phyloP scores from a whole-genome alignment of 768 basidiomycete genomes.

The Lentinula raphanica region DNA sequence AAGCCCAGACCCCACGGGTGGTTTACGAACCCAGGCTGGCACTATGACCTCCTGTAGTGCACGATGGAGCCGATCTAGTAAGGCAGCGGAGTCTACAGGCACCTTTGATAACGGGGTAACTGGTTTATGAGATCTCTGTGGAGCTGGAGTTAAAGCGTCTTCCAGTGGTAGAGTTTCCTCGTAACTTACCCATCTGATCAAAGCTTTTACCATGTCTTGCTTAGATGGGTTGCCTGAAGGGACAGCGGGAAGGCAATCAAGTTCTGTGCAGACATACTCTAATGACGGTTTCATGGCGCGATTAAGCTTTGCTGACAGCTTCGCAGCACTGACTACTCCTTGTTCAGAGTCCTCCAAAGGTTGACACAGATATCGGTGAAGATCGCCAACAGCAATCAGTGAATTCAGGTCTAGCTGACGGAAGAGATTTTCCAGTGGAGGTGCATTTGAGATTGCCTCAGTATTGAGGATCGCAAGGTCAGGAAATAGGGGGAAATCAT shows the following conservation, averaged over 20 bases:
- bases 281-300: too few relatives aligned
- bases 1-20: conserved; percentile 9
- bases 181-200: background rate
- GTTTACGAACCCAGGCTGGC: conserved; percentile 3
- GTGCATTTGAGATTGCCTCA: too few relatives aligned
- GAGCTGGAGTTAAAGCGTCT: too few relatives aligned
- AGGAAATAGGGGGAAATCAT: too few relatives aligned
- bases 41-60: background rate
- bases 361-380: background rate
- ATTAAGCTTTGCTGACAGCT: too few relatives aligned
- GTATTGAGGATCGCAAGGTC: too few relatives aligned
- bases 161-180: too few relatives aligned
- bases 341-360: background rate
- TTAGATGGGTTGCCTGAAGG: background rate
- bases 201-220: background rate
- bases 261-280: background rate
- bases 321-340: too few relatives aligned
- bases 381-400: background rate
- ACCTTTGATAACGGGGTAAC: background rate
- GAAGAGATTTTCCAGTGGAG: too few relatives aligned
- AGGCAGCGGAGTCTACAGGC: background rate
- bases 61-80: background rate
- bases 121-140: too few relatives aligned
- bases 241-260: background rate
- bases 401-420: too few relatives aligned